These are phyloP conservation scores for Coemansia sp. DNA, from an alignment of 192 early-diverging fungal species.

Conservation along the genomic window DNA sequence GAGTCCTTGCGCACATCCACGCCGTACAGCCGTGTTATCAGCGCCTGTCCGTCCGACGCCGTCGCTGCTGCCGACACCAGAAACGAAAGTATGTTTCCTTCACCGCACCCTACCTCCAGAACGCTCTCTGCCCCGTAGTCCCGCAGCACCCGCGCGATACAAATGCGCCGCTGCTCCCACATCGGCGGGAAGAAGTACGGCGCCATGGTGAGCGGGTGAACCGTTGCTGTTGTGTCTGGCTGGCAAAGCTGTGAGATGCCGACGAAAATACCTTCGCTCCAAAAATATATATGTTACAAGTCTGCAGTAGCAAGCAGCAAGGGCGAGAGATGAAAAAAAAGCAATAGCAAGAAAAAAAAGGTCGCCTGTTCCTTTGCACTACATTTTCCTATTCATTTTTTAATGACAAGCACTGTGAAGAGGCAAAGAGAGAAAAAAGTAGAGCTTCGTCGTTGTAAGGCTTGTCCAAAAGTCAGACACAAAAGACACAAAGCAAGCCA, in stretches of 20 bases:
- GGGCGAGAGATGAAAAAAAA: neutral
- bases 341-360: neutral
- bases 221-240: too few relatives aligned
- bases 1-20: constrained; percentile 64
- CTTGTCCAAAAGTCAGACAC: neutral
- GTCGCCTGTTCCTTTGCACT: too few relatives aligned
- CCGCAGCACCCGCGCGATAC: constrained; percentile 59
- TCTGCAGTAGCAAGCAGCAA: too few relatives aligned
- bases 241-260: too few relatives aligned
- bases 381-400: too few relatives aligned
- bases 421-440: neutral
- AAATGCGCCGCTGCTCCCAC: constrained; percentile 80
- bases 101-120: constrained; percentile 89
- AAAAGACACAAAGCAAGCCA: neutral
- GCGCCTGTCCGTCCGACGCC: constrained; percentile 49
- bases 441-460: neutral
- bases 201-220: constrained; percentile 13
- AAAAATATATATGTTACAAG: too few relatives aligned
- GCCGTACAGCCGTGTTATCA: constrained; percentile 64
- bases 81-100: constrained; percentile 69
- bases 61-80: constrained; percentile 50
- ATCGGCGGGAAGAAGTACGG: constrained; percentile 62
- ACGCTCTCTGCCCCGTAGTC: constrained; percentile 58
- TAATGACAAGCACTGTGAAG: too few relatives aligned
- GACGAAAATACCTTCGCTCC: too few relatives aligned